Percentiles rank a stretch among this genome's conserved stretches.
Conservation (phyloP, 108 stramenopile species). For the Skeletonema costatum region DNA sequence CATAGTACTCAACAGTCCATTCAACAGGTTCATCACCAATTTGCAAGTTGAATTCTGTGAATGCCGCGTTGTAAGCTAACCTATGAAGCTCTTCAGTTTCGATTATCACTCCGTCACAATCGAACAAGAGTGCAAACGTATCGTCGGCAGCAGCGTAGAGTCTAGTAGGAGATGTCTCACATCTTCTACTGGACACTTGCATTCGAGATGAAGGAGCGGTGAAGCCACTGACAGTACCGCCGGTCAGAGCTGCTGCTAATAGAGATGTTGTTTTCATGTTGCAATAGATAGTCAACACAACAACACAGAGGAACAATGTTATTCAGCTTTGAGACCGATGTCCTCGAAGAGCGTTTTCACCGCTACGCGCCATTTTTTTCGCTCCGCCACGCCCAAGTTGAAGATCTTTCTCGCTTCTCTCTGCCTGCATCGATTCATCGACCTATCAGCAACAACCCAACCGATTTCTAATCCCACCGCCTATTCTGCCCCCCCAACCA, state of each 20-base stretch:
- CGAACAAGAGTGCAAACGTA: conserved; percentile 79
- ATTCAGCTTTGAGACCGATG: no score
- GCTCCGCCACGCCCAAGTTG: not conserved
- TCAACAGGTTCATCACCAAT: conserved; percentile 75
- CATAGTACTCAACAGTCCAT: conserved; percentile 85
- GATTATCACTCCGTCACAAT: conserved; percentile 94
- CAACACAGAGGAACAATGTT: not conserved
- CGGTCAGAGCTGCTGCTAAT: not conserved
- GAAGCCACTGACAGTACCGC: not conserved
- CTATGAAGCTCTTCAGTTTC: conserved; percentile 93
- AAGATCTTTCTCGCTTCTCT: not conserved
- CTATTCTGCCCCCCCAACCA: not conserved
- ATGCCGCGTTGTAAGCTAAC: conserved; percentile 89
- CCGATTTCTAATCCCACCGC: no score
- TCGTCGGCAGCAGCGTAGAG: conserved; percentile 10
- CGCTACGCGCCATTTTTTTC: not conserved
- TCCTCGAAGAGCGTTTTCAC: no score
- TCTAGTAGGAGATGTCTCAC: not conserved
- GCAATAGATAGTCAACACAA: no score
- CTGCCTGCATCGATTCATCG: no score
- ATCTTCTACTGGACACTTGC: not conserved
- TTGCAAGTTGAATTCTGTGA: conserved; percentile 61
- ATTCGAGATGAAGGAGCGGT: not conserved
- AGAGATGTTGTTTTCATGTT: conserved; percentile 18
- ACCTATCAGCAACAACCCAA: no score